Evolutionary conservation across 805 yeast genomes (phyloP), one percentile per base, ranked within the genome.

Genomic region (Saccharomycopsis sp.): DNA sequence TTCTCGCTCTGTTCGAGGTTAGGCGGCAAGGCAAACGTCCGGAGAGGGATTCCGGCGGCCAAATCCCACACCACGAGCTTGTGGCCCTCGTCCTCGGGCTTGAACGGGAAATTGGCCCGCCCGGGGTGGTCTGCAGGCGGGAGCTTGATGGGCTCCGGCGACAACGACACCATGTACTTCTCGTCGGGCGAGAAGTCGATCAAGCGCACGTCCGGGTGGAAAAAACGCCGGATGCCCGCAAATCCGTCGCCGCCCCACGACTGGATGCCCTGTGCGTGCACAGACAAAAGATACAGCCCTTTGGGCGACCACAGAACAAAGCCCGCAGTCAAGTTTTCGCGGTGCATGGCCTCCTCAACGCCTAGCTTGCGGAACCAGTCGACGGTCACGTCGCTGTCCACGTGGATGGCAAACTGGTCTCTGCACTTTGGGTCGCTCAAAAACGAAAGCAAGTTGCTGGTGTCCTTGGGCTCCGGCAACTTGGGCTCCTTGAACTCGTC

Each of bases 141-240:
- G 40, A 84, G 73, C 34, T 77, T 70, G 66, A 94, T 87, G 59
- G 97, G 94, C 53, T 85, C 82, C 50, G 92, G 89, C 2, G 98
- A 90, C 68, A 91, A 83, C 8, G 98, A 89, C 58, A 94, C 92
- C 73, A 95, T 76, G 68, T 78, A 95, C 69, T 84, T 87, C 74
- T 94, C 99, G 67, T 83, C 83, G 60, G 98, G 97, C 51, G 97
- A 90, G 67, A 94, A 87, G 71, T 91, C 97, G 58, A 92, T 80
- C 64, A 91, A 81, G 70, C 94, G 82, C 52, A 91, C 97, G 68
- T 89, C 89, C 59, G 89, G 91, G 70, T 94, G 99, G 61, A 84
- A 79, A 69, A 88, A 90, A 73, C 90, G 85, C 66, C 79, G 82
- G 65, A 90, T 76, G 66, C 87, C 80, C 62, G 79, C 82, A 69